A percentile compares a stretch with the other conserved stretches of the same genome.
These are phyloP conservation scores for Botrytis cinerea DNA, from an alignment of 2,329 filamentous ascomycete species.

Conservation along the genomic window DNA sequence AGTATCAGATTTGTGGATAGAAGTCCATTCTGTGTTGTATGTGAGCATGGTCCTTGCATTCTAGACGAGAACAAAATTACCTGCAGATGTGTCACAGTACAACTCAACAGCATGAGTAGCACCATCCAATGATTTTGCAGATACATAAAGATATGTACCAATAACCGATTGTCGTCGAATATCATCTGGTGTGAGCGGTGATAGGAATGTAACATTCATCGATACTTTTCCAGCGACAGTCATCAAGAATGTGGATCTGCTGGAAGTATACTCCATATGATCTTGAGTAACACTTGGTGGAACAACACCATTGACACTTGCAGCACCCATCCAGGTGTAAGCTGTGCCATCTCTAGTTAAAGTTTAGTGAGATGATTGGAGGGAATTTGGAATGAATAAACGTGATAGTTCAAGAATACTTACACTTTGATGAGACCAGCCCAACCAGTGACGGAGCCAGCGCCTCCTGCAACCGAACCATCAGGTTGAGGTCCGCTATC, in stretches of 20 bases:
- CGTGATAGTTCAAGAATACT: not conserved
- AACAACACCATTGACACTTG: conserved; percentile 44
- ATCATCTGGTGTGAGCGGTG: conserved; percentile 69
- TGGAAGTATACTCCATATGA: conserved; percentile 70
- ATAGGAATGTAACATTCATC: conserved; percentile 70
- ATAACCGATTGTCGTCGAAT: conserved; percentile 66
- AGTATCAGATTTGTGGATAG: conserved; percentile 57
- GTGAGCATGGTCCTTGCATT: not conserved
- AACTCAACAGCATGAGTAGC: conserved; percentile 64
- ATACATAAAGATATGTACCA: conserved; percentile 69
- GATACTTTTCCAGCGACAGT: conserved; percentile 61
- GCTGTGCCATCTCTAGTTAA: conserved; percentile 51
- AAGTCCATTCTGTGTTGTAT: conserved; percentile 62
- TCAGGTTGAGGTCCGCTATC: conserved; percentile 36
- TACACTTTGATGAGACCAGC: conserved; percentile 67
- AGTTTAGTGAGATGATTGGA: not conserved
- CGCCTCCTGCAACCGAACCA: conserved; percentile 35
- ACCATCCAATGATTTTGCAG: conserved; percentile 63
- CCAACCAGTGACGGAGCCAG: conserved; percentile 63
- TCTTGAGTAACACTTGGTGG: conserved; percentile 59
- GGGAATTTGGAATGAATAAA: not conserved
- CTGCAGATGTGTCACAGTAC: conserved; percentile 71
- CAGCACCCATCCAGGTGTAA: conserved; percentile 69
- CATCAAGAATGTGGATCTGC: conserved; percentile 69
- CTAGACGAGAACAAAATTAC: conserved; percentile 45